phyloP scores from a whole-genome alignment of 2,329 filamentous ascomycete genomes.

The Talaromyces amestolkiae region DNA sequence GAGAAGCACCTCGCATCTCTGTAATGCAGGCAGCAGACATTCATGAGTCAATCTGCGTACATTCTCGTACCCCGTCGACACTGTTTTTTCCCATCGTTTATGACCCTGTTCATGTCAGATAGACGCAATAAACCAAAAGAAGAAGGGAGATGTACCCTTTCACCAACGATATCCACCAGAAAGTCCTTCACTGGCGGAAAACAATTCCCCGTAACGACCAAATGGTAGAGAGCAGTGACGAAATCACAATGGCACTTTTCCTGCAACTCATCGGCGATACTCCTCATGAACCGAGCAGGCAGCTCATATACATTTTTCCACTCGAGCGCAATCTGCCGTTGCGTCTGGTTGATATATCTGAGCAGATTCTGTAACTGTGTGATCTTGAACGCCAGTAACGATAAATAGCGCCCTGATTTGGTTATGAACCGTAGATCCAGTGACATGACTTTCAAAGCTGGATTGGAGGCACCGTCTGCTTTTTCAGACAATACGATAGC shows the following conservation, averaged over 20 bases:
- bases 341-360: conserved; percentile 77
- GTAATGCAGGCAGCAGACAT: conserved; percentile 82
- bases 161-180: conserved; percentile 77
- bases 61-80: conserved; percentile 72
- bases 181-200: conserved; percentile 76
- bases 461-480: conserved; percentile 24
- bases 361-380: conserved; percentile 84
- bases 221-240: conserved; percentile 75
- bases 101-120: conserved; percentile 61
- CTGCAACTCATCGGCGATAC: conserved; percentile 71
- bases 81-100: conserved; percentile 91
- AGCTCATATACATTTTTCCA: conserved; percentile 81
- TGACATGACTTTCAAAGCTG: conserved; percentile 58
- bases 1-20: conserved; percentile 76
- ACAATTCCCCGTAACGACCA: conserved; percentile 79
- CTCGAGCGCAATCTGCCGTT: conserved; percentile 74
- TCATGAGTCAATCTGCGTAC: conserved; percentile 78
- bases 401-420: conserved; percentile 71
- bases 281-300: conserved; percentile 72
- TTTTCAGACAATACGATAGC: conserved; percentile 57
- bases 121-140: background rate
- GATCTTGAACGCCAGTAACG: conserved; percentile 79
- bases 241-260: conserved; percentile 65
- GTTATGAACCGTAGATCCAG: conserved; percentile 82
- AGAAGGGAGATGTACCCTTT: conserved; percentile 56